phyloP scores from a whole-genome alignment of 768 basidiomycete species.

The Leccinum boreale region DNA sequence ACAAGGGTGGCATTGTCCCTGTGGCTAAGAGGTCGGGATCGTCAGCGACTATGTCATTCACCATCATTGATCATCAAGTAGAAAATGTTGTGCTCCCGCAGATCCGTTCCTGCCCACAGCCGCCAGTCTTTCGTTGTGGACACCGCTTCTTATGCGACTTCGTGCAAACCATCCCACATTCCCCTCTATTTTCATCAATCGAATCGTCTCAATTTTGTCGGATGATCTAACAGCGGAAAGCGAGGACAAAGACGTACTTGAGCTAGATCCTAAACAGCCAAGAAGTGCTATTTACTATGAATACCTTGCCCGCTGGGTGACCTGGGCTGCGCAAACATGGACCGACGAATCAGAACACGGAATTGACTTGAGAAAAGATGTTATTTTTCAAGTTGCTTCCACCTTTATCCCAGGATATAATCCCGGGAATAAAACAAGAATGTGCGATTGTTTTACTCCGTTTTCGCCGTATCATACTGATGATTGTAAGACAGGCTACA shows the following conservation, averaged over 20 bases:
- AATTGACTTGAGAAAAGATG: conserved; percentile 43
- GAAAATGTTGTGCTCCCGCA: conserved; percentile 50
- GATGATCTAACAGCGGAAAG: conserved; percentile 16
- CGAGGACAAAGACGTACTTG: conserved; percentile 13
- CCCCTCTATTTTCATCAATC: conserved; percentile 43
- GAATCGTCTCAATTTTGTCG: conserved; percentile 39
- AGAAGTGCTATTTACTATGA: conserved; percentile 46
- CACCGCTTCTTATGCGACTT: conserved; percentile 58
- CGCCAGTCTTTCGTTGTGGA: conserved; percentile 61
- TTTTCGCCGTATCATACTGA: conserved; percentile 5
- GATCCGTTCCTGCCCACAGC: conserved; percentile 49
- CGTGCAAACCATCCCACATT: conserved; percentile 55
- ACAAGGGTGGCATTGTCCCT: conserved; percentile 76
- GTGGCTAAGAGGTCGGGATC: conserved; percentile 71
- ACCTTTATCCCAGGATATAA: conserved; percentile 40
- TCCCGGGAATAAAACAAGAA: conserved; percentile 23
- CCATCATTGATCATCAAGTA: conserved; percentile 25
- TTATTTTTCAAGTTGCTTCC: conserved; percentile 44
- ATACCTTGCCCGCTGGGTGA: conserved; percentile 68
- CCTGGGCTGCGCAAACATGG: conserved; percentile 54
- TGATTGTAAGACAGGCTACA: conserved; percentile 15
- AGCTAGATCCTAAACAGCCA: conserved; percentile 17
- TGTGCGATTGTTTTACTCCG: conserved; percentile 30
- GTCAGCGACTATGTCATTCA: neutral
- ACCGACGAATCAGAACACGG: conserved; percentile 32